phyloP scores from a whole-genome alignment of 1,284 basidiomycete species.

The Pterulicium gracile region DNA sequence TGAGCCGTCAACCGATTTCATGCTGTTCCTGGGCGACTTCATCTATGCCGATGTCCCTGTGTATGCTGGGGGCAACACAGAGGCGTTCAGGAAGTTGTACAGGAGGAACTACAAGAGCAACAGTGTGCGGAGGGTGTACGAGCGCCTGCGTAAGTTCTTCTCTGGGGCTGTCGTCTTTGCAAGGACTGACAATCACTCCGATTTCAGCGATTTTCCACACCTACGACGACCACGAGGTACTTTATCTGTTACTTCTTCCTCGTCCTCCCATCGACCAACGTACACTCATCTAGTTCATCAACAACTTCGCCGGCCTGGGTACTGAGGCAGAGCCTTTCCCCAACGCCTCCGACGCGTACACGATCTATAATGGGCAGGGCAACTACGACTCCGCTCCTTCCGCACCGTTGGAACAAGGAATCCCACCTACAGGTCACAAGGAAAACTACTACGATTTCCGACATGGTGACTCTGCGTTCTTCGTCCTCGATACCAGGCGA shows the following conservation, averaged over 20 bases:
- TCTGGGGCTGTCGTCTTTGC: neutral
- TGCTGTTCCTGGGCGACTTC: constrained; percentile 63
- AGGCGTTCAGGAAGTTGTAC: constrained; percentile 54
- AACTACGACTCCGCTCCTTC: constrained; percentile 45
- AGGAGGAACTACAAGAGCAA: constrained; percentile 53
- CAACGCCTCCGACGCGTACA: constrained; percentile 55
- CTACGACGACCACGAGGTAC: constrained; percentile 62
- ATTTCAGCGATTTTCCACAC: constrained; percentile 46
- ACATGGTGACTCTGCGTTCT: constrained; percentile 66
- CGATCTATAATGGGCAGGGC: constrained; percentile 53
- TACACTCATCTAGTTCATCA: constrained; percentile 26
- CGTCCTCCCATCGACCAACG: constrained; percentile 1
- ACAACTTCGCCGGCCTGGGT: constrained; percentile 51
- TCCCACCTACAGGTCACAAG: no score
- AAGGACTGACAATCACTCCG: neutral
- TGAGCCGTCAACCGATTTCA: constrained; percentile 33
- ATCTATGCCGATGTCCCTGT: constrained; percentile 71
- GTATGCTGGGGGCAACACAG: constrained; percentile 43
- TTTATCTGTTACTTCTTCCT: neutral
- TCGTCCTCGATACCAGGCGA: constrained; percentile 69
- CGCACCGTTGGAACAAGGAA: no score
- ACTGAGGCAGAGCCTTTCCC: constrained; percentile 46
- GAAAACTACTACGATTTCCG: constrained; percentile 57
- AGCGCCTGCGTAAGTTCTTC: constrained; percentile 45
- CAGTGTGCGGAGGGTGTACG: constrained; percentile 57